phyloP scores from a whole-genome alignment of 768 basidiomycete genomes.

The Boletus edulis region DNA sequence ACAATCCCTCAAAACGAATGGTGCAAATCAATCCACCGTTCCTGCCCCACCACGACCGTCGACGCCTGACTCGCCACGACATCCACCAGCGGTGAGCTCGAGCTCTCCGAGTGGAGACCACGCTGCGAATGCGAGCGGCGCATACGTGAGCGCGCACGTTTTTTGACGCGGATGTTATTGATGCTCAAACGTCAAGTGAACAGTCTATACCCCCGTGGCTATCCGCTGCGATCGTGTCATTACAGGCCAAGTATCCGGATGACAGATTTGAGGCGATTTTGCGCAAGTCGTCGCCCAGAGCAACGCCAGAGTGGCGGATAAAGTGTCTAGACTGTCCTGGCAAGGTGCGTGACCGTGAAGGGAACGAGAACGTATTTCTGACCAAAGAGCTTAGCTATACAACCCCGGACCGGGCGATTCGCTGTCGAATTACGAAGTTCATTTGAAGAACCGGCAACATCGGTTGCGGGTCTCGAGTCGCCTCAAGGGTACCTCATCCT shows the following conservation, averaged over 20 bases:
- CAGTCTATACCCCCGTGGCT: slow-evolving; percentile 67
- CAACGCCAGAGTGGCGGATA: slow-evolving; percentile 82
- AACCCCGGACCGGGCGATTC: slow-evolving; percentile 88
- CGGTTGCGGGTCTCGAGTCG: slow-evolving; percentile 71
- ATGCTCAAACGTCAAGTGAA: slow-evolving; percentile 34
- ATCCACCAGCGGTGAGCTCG: slow-evolving; percentile 3
- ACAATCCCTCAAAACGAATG: slow-evolving; percentile 56
- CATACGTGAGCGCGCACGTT: slow-evolving; percentile 25
- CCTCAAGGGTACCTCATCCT: slow-evolving; percentile 18
- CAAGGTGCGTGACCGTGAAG: slow-evolving; percentile 51
- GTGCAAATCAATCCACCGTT: slow-evolving; percentile 29
- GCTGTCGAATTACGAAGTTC: slow-evolving; percentile 87
- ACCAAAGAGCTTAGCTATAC: slow-evolving; percentile 57
- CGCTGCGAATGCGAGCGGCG: slow-evolving; percentile 12
- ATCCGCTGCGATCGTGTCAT: slow-evolving; percentile 55
- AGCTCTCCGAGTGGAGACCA: slow-evolving; percentile 21
- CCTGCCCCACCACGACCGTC: slow-evolving; percentile 21
- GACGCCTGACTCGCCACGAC: slow-evolving; percentile 27
- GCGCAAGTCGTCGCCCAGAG: slow-evolving; percentile 52
- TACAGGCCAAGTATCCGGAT: slow-evolving; percentile 72
- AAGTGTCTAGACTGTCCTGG: slow-evolving; percentile 92
- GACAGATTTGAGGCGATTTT: slow-evolving; percentile 81
- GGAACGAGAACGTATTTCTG: not conserved
- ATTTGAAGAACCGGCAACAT: slow-evolving; percentile 83
- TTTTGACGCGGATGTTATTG: slow-evolving; percentile 27